These are phyloP conservation scores for Camelina neglecta DNA, from an alignment of 345 rosid species.

Conservation along the genomic window DNA sequence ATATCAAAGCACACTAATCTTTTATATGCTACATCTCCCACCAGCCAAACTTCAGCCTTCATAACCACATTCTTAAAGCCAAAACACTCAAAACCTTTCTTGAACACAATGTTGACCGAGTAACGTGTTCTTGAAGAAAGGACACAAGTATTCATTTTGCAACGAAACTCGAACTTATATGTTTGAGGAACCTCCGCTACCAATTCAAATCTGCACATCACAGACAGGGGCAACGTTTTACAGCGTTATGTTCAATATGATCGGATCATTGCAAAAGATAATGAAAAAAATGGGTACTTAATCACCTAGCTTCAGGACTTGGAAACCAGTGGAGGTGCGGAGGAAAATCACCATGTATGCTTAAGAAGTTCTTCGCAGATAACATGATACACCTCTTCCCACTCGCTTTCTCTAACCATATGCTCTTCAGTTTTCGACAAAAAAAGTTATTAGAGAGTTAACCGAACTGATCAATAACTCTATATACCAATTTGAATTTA, in stretches of 20 bases:
- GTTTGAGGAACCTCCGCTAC: too few species aligned
- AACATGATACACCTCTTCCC: conserved; percentile 36
- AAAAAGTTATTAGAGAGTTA: neutral
- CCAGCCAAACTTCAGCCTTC: conserved; percentile 28
- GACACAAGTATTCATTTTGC: neutral
- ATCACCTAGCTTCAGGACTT: too few species aligned
- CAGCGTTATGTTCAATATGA: too few species aligned
- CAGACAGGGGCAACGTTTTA: too few species aligned
- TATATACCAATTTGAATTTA: too few species aligned
- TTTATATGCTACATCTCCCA: conserved; percentile 6
- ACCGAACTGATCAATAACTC: too few species aligned
- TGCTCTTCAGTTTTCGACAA: neutral
- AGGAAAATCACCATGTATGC: neutral
- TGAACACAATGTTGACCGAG: conserved; percentile 33
- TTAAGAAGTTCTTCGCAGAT: conserved; percentile 11
- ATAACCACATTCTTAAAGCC: conserved; percentile 21
- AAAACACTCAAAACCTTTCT: neutral
- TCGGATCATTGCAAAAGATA: too few species aligned
- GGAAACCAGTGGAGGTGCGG: neutral
- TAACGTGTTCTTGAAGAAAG: conserved; percentile 31
- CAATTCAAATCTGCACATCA: too few species aligned
- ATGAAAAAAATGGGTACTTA: too few species aligned
- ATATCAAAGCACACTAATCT: conserved; percentile 23
- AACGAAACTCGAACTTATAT: conserved; percentile 15
- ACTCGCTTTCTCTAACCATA: conserved; percentile 22